Evolutionary conservation across 768 basidiomycete species (phyloP), one percentile per base, ranked within the genome.

Genomic region (Mycena galopus): DNA sequence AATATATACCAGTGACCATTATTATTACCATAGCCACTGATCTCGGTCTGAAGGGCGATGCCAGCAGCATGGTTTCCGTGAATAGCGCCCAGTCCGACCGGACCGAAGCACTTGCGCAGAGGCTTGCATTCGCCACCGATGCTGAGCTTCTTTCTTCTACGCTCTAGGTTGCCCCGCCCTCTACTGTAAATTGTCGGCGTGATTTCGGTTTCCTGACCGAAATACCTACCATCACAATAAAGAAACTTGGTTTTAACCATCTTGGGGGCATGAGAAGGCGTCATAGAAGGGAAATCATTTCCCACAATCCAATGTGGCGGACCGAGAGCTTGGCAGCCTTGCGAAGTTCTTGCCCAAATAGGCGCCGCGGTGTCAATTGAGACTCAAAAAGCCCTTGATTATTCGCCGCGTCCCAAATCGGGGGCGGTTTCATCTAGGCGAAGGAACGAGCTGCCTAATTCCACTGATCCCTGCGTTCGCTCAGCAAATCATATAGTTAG

Each of bases 1-100:
- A 27, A 29, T 16, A 64, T 70, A 69, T 64, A 69, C n/a, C n/a
- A n/a, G n/a, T n/a, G n/a, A n/a, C n/a, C n/a, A n/a, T n/a, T 57
- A 44, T 33, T 16, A 7, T 57, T 32, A 14, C 14, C 17, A 39
- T 10, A 16, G 39, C 39, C 39, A 33, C 7, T 51, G 29, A 44
- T 21, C 9, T 58, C 30, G 32, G 55, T 12, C 19, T 12, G 7
- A 56, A 35, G 6, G 16, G n/a, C 2, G 9, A 37, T 65, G 69
- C 62, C 69, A 70, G 69, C 69, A 64, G 39, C 9, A 53, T 17
- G 23, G 55, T 23, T 21, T 33, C 62, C 62, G 42, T 4, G 62
- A 64, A 70, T 70, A 70, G 69, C 39, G 32, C 42, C 59, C 33
- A 33, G 14, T n/a, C 67, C 67, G 67, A 42, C 59, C 7, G 47